A percentile compares a stretch with the other conserved stretches of the same genome.
phyloP scores from a whole-genome alignment of 768 basidiomycete genomes.

The Piloderma croceum region DNA sequence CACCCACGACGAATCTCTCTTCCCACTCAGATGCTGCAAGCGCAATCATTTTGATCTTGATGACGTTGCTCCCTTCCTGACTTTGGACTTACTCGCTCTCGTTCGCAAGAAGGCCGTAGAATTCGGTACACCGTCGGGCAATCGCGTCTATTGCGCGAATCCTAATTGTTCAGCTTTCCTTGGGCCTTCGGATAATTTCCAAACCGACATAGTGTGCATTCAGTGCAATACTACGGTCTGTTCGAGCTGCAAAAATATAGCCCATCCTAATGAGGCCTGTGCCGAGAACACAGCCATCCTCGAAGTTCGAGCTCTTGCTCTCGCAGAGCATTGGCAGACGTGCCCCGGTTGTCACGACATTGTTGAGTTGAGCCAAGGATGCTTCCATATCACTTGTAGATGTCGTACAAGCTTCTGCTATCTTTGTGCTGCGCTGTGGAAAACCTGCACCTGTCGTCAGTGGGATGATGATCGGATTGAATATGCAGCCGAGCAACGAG shows the following conservation, averaged over 20 bases:
- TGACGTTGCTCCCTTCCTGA: slow-evolving; percentile 25
- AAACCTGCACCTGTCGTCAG: slow-evolving; percentile 15
- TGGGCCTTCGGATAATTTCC: slow-evolving; percentile 29
- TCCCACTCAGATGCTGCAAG: slow-evolving; percentile 50
- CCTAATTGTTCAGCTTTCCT: slow-evolving; percentile 51
- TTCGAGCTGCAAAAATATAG: slow-evolving; percentile 41
- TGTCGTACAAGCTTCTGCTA: slow-evolving; percentile 35
- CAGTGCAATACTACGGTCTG: slow-evolving; percentile 40
- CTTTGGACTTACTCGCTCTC: slow-evolving; percentile 2
- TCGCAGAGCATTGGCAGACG: slow-evolving; percentile 49
- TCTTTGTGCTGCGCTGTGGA: slow-evolving; percentile 21
- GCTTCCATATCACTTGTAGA: slow-evolving; percentile 62
- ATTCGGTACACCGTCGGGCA: slow-evolving; percentile 33
- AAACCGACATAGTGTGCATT: slow-evolving; percentile 28
- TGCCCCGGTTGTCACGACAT: slow-evolving; percentile 55
- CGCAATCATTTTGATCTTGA: slow-evolving; percentile 26
- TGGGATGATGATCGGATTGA: neutral
- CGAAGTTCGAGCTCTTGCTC: slow-evolving; percentile 41
- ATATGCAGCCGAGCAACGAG: neutral
- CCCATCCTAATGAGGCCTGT: slow-evolving; percentile 39
- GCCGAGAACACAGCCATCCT: slow-evolving; percentile 36
- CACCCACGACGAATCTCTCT: slow-evolving; percentile 45
- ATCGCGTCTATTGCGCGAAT: slow-evolving; percentile 47
- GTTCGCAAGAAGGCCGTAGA: slow-evolving; percentile 23
- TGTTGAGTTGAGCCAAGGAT: slow-evolving; percentile 52